A percentile compares a stretch with the other conserved stretches of the same genome.
Conservation (phyloP, 805 yeast genomes). For the Sugiyamaella smithiae region DNA sequence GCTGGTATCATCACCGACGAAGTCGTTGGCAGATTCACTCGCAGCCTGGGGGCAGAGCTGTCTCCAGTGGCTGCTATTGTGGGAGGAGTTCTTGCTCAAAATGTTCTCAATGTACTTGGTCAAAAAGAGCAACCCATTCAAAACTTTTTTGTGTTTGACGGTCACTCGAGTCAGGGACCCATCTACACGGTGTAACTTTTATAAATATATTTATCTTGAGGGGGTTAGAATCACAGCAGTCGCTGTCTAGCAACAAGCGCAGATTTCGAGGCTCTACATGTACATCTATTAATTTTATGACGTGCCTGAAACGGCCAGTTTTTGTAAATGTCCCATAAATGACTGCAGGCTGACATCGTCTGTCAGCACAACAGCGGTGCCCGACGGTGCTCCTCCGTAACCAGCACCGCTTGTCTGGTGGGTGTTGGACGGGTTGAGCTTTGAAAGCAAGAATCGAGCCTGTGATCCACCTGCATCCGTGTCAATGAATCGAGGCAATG, state of each 20-base stretch:
- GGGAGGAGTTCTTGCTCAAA: constrained; percentile 91
- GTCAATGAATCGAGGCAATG: constrained; percentile 94
- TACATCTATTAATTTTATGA: background rate
- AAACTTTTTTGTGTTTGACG: constrained; percentile 76
- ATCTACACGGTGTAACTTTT: constrained; percentile 49
- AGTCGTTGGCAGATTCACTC: constrained; percentile 32
- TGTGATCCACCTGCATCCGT: constrained; percentile 99
- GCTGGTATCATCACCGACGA: constrained; percentile 43
- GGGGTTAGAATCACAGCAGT: no score
- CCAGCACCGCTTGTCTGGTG: constrained; percentile 54
- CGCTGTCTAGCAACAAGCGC: no score
- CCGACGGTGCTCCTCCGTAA: constrained; percentile 53
- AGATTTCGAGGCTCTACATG: no score
- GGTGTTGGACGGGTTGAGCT: constrained; percentile 89
- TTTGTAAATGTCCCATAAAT: constrained; percentile 91
- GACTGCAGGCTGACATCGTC: constrained; percentile 95
- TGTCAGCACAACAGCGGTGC: constrained; percentile 81
- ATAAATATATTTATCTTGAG: background rate
- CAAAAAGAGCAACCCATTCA: constrained; percentile 77
- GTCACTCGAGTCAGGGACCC: constrained; percentile 69
- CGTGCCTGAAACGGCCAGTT: constrained; percentile 69
- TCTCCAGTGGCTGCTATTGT: constrained; percentile 82
- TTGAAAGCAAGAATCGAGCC: constrained; percentile 92
- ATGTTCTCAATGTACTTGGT: constrained; percentile 77
- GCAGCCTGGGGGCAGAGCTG: constrained; percentile 51